Conservation (phyloP, 2,329 filamentous ascomycete species). For the Monosporascus sp. region DNA sequence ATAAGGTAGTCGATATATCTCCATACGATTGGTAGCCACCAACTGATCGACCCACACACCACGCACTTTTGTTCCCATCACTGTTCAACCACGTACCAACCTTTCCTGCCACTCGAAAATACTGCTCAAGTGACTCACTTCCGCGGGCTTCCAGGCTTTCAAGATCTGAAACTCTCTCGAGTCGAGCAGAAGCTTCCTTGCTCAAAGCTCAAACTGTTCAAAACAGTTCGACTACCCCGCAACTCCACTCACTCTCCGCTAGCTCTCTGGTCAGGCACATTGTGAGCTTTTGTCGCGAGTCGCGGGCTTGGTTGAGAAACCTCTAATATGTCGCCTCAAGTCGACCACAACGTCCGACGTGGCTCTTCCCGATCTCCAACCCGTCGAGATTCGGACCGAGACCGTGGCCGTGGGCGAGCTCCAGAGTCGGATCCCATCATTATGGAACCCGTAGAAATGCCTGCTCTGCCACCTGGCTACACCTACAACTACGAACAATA, state of each 20-base stretch:
- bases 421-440: constrained; percentile 23
- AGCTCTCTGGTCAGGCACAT: neutral
- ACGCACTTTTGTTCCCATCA: too few relatives aligned
- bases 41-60: too few relatives aligned
- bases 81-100: too few relatives aligned
- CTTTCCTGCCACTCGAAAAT: too few relatives aligned
- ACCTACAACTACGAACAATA: constrained; percentile 32
- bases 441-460: constrained; percentile 37
- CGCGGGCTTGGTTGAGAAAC: neutral
- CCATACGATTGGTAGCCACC: too few relatives aligned
- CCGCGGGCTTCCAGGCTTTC: too few relatives aligned
- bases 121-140: too few relatives aligned
- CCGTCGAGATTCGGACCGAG: constrained; percentile 31
- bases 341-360: constrained; percentile 39
- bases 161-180: too few relatives aligned
- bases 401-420: constrained; percentile 30
- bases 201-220: too few relatives aligned
- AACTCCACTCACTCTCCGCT: neutral
- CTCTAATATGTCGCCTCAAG: constrained; percentile 45
- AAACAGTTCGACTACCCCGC: too few relatives aligned
- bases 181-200: too few relatives aligned
- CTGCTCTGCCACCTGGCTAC: constrained; percentile 34
- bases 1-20: too few relatives aligned
- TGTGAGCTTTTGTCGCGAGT: neutral
- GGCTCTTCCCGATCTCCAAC: constrained; percentile 43